Evolutionary conservation across 345 rosid genomes (phyloP).

Genomic region (Gossypium ekmanianum): DNA sequence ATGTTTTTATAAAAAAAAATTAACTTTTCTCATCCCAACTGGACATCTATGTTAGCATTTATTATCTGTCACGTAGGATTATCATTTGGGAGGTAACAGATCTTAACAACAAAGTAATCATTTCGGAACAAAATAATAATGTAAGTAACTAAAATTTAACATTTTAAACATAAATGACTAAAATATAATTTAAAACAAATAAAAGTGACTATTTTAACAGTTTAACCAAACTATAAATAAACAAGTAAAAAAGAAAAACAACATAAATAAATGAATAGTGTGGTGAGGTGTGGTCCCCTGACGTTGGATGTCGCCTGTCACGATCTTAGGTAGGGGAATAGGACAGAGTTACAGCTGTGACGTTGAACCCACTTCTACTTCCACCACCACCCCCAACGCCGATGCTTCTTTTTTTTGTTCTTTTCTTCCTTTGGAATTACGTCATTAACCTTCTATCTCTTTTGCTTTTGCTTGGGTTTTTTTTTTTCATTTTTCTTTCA

Average conservation of each 20-base stretch:
- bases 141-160: no score
- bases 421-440: constrained; percentile 17
- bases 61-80: accelerated
- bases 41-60: no score
- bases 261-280: background rate
- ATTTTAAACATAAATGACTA: no score
- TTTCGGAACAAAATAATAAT: no score
- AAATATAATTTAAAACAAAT: accelerated
- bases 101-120: accelerated
- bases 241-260: background rate
- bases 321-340: constrained; percentile 28
- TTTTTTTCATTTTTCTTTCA: background rate
- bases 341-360: constrained; percentile 45
- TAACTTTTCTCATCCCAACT: no score
- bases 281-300: background rate
- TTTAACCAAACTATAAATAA: background rate
- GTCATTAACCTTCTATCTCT: background rate
- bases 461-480: background rate
- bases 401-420: background rate
- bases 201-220: no score
- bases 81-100: no score
- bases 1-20: no score
- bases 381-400: background rate
- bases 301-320: constrained; percentile 12
- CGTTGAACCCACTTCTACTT: constrained; percentile 31